Evolutionary conservation across 2,329 filamentous ascomycete genomes (phyloP), one percentile per base, ranked within the genome.

Genomic region (Corynespora cassiicola): DNA sequence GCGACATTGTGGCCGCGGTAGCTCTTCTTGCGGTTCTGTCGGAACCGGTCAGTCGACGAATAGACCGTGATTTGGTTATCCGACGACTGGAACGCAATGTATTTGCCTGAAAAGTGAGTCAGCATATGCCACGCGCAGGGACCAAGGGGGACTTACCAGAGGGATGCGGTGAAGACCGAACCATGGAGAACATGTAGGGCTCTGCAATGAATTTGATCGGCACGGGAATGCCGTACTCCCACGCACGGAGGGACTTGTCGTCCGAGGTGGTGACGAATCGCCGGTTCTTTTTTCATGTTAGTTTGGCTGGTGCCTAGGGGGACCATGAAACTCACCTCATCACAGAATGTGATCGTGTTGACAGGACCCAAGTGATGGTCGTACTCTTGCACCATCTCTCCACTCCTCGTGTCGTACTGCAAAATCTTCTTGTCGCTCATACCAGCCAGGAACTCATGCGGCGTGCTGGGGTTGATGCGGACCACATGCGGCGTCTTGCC

Each of bases 381-480:
- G 72, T 99, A 99, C 74, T 97, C 94, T 65, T 99, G 95, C 9
- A 96, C 88, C 42, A 94, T 79, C 58, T 95, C 84, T 52, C 82
- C 83, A 6, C 85, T 84, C 18, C 95, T 82, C 2, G 85, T 91
- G 69, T 99, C 94, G 70, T 95, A 99, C 65, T 99, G 94, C 26
- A 99, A 80, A 55, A 99, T 99, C 76, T 96, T 96, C 77, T 99
- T 99, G 71, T 99, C 92, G 23, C 89, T 94, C 89, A 97, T 95
- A 59, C 94, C 94, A 1, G 90, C 91, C 39, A 99, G 73, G 70
- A 99, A 99, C 68, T 97, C 92, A 65, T 94, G 87, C 7, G 85
- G 82, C 52, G 86, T 83, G 31, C 84, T 82, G 0, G 92, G 91
- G 70, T 97, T 95, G 78, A 97, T 97, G 54, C 88, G 86, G 54